Evolutionary conservation across 371 early-diverging fungal genomes (phyloP).

Genomic region (Phascolomyces articulosus): DNA sequence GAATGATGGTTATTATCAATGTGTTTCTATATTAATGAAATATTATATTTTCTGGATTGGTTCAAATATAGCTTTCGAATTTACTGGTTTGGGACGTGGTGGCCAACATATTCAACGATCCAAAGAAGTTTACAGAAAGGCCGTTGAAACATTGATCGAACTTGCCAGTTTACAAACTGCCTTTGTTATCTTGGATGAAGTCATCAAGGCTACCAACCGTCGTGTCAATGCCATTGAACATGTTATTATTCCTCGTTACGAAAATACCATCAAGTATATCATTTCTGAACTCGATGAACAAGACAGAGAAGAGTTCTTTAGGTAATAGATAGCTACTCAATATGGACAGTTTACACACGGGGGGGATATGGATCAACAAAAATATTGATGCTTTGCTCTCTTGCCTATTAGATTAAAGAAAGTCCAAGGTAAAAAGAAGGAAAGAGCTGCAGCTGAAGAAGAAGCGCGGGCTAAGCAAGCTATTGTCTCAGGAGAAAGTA

Average conservation of each 20-base stretch:
- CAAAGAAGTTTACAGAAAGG: slow-evolving; percentile 93
- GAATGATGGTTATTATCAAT: no score
- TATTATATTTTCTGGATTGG: no score
- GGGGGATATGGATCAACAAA: no score
- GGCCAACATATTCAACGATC: slow-evolving; percentile 97
- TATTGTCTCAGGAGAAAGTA: slow-evolving; percentile 23
- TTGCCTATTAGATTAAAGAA: slow-evolving; percentile 80
- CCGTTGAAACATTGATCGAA: slow-evolving; percentile 94
- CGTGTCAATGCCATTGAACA: slow-evolving; percentile 99
- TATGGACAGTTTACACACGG: no score
- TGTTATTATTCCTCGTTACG: slow-evolving; percentile 97
- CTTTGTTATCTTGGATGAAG: slow-evolving; percentile 97
- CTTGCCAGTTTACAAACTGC: slow-evolving; percentile 91
- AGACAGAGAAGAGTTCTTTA: slow-evolving; percentile 99
- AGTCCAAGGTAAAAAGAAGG: slow-evolving; percentile 98
- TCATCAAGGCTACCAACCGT: slow-evolving; percentile 98
- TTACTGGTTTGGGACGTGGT: slow-evolving; percentile 97
- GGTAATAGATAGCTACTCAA: no score
- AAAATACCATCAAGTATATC: slow-evolving; percentile 98
- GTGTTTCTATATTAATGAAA: no score
- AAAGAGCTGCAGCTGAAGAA: slow-evolving; percentile 69
- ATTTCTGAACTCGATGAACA: slow-evolving; percentile 99
- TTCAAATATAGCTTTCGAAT: slow-evolving; percentile 80
- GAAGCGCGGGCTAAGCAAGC: slow-evolving; percentile 25
- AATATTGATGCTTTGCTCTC: neutral